Percentiles rank a stretch among this genome's conserved stretches.
Evolutionary conservation across 2,329 filamentous ascomycete species (phyloP).

Genomic region (Phaeophleospora eucalypticola): DNA sequence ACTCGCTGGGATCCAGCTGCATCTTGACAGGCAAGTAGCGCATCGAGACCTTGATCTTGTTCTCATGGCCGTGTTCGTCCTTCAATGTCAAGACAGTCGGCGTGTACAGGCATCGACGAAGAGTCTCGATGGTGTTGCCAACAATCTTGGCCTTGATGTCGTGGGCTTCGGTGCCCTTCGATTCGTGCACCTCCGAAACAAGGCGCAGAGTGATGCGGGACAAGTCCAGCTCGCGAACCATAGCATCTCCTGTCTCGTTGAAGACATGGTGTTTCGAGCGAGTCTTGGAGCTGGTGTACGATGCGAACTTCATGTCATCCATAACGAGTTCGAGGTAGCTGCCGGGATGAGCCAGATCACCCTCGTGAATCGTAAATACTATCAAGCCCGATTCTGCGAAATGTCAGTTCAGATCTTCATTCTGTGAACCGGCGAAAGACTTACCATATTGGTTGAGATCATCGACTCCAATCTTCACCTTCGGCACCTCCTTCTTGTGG

Average conservation of each 20-base stretch:
- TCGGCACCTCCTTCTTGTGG: constrained; percentile 59
- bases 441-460: constrained; percentile 74
- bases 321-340: constrained; percentile 83
- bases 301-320: constrained; percentile 90
- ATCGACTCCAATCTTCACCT: constrained; percentile 72
- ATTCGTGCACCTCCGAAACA: constrained; percentile 68
- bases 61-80: constrained; percentile 69
- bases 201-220: constrained; percentile 87
- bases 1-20: constrained; percentile 88
- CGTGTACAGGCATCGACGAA: constrained; percentile 81
- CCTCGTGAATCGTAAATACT: constrained; percentile 91
- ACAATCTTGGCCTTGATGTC: constrained; percentile 75
- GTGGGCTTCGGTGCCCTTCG: constrained; percentile 65
- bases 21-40: constrained; percentile 95
- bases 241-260: constrained; percentile 89
- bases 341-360: constrained; percentile 71
- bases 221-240: constrained; percentile 95
- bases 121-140: constrained; percentile 78
- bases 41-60: constrained; percentile 82
- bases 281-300: constrained; percentile 76
- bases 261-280: constrained; percentile 66
- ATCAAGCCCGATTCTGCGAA: constrained; percentile 76
- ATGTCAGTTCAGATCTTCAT: constrained; percentile 32
- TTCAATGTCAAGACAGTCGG: constrained; percentile 77
- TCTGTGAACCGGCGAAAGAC: constrained; percentile 18